Evolutionary conservation across 2,329 filamentous ascomycete genomes (phyloP), one percentile per base, ranked within the genome.

Genomic region (Aspergillus fructus): DNA sequence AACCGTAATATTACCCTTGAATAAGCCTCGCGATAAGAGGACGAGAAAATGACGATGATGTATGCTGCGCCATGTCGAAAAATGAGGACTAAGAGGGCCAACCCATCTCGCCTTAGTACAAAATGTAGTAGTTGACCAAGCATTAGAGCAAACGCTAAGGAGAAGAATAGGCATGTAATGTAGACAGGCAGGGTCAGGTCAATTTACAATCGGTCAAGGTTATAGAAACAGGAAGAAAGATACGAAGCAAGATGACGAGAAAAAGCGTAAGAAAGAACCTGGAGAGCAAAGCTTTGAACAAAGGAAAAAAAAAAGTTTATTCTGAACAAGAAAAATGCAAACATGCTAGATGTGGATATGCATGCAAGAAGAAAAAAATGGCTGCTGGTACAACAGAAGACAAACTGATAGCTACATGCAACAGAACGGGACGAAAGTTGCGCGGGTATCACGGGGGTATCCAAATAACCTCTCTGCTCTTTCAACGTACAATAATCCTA

Each of bases 401-500:
- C 62, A 66, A 68, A 66, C 68, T 62, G 68, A 71, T 72, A 63
- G 69, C 66, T 71, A 67, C 69, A 71, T 62, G 68, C 62, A 71
- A 69, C 62, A 64, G 62, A 63, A 64, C 59, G 59, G 59, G 65
- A 62, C 60, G 65, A 69, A 71, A 68, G 69, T 67, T 73, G 66
- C 63, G 56, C 62, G 72, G 71, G 71, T 74, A 74, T 74, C 71
- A 73, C 63, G 64, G 68, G 52, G 69, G 67, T 72, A 72, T 71
- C 69, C 71, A 74, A 74, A 71, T 68, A 69, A 70, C 66, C 67
- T 68, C 61, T 64, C 63, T 72, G 67, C 66, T 70, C 64, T 66
- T 63, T 66, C 58, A 63, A 63, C 61, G 56, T 30, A 30, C 62
- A 59, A 53, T 50, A 62, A 62, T 59, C 54, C 53, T 56, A 60